Evolutionary conservation across 2,329 filamentous ascomycete species (phyloP), one percentile per base, ranked within the genome.

Genomic region (Remersonia thermophila): DNA sequence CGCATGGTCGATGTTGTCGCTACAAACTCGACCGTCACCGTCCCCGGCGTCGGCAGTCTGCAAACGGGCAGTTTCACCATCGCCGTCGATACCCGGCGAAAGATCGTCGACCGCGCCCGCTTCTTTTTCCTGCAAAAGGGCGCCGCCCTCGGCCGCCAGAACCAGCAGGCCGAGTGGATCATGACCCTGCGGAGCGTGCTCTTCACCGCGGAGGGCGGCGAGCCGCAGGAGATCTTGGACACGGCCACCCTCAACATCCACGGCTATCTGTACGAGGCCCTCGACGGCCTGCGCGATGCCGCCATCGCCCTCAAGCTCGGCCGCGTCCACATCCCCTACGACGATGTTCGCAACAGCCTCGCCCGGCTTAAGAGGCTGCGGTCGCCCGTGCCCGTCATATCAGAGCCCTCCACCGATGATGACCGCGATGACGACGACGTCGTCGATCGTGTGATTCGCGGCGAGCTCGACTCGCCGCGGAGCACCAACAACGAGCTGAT

Each of bases 91-190:
- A 96, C 91, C 6, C 70, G 93, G 48, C 78, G 77, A 43, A 93
- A 93, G 60, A 89, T 87, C 59, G 84, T 94, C 20, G 87, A 95
- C 53, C 76, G 86, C 37, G 85, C 84, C 40, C 81, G 86, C 30
- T 79, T 93, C 50, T 79, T 93, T 50, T 94, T 94, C 58, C 80
- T 87, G 48, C 83, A 85, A 52, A 72, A 80, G 57, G 77, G 77
- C 52, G 67, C 77, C 45, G 67, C 73, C 45, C 67, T 67, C 30
- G 66, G 69, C 17, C 56, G 57, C 23, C 59, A 75, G 33, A 77
- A 81, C 48, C 69, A 73, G 32, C 86, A 91, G 27, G 89, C 87
- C 2, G 93, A 98, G 63, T 98, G 93, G 89, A 89, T 93, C 45
- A 71, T 93, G 50, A 81, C 81, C 7, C 60, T 89, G 35, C 77